phyloP scores from a whole-genome alignment of 345 rosid genomes.

The Noccaea caerulescens region DNA sequence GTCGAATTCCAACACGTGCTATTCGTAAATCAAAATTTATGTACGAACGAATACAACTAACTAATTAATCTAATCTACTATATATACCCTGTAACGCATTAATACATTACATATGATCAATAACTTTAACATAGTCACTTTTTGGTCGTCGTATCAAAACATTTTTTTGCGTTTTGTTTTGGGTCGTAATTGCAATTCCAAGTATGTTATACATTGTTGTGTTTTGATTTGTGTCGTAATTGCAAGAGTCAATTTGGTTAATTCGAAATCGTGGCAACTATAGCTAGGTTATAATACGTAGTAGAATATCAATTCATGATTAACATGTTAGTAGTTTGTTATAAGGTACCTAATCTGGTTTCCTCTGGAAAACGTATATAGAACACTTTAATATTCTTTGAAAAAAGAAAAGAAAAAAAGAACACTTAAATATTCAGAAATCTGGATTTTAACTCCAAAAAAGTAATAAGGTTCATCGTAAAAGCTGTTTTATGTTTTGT shows the following conservation, averaged over 20 bases:
- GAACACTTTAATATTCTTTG: too few relatives aligned
- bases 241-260: constrained; percentile 6
- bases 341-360: not conserved
- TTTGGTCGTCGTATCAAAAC: not conserved
- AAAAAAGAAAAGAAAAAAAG: too few relatives aligned
- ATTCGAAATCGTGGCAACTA: not conserved
- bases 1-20: constrained; percentile 27
- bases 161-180: not conserved
- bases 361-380: not conserved
- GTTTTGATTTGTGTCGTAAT: not conserved
- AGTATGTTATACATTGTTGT: not conserved
- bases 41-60: not conserved
- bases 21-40: not conserved
- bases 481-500: not conserved
- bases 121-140: not conserved
- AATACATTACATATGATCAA: not conserved
- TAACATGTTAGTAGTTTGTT: not conserved
- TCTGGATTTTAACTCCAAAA: not conserved
- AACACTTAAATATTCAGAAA: not conserved
- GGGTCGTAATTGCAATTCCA: not conserved
- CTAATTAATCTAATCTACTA: not conserved
- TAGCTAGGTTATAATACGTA: not conserved
- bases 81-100: not conserved
- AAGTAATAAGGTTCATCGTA: not conserved
- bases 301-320: not conserved